These are phyloP conservation scores for Ustilago tritici DNA, from an alignment of 1,284 basidiomycete genomes.

Conservation along the genomic window DNA sequence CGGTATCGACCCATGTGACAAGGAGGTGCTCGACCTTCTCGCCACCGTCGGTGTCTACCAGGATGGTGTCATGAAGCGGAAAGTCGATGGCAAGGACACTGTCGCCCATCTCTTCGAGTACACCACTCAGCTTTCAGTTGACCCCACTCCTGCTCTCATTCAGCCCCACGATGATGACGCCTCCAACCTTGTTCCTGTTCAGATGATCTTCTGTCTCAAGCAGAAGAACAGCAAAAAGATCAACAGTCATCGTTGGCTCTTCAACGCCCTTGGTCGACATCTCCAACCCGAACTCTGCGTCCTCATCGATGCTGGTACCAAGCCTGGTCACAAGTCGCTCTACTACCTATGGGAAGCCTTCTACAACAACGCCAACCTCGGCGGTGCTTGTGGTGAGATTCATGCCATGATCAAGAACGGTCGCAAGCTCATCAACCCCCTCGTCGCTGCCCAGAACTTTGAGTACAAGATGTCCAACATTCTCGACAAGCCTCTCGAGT, in stretches of 20 bases:
- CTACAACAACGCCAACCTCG: constrained; percentile 68
- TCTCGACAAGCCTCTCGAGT: constrained; percentile 88
- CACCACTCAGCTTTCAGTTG: constrained; percentile 76
- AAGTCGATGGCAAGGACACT: constrained; percentile 88
- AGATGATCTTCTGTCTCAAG: constrained; percentile 94
- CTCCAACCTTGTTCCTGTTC: constrained; percentile 87
- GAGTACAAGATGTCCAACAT: constrained; percentile 93
- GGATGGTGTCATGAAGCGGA: constrained; percentile 91
- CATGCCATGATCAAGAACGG: constrained; percentile 68
- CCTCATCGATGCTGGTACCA: constrained; percentile 68
- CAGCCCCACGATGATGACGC: constrained; percentile 86
- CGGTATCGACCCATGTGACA: constrained; percentile 95
- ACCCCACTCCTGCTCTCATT: constrained; percentile 86
- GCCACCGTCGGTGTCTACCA: constrained; percentile 72
- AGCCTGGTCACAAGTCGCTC: constrained; percentile 66
- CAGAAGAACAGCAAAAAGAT: constrained; percentile 87
- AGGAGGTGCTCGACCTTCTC: constrained; percentile 72
- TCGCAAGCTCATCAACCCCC: constrained; percentile 67
- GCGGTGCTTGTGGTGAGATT: constrained; percentile 69
- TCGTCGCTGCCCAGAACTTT: constrained; percentile 86
- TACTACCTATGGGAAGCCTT: constrained; percentile 69
- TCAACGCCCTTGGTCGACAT: constrained; percentile 91
- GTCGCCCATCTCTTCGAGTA: constrained; percentile 84
- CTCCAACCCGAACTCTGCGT: constrained; percentile 67
- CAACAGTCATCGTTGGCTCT: constrained; percentile 84